Evolutionary conservation across 2,329 filamentous ascomycete species (phyloP), one percentile per base, ranked within the genome.

Genomic region (Escovopsis sp.): DNA sequence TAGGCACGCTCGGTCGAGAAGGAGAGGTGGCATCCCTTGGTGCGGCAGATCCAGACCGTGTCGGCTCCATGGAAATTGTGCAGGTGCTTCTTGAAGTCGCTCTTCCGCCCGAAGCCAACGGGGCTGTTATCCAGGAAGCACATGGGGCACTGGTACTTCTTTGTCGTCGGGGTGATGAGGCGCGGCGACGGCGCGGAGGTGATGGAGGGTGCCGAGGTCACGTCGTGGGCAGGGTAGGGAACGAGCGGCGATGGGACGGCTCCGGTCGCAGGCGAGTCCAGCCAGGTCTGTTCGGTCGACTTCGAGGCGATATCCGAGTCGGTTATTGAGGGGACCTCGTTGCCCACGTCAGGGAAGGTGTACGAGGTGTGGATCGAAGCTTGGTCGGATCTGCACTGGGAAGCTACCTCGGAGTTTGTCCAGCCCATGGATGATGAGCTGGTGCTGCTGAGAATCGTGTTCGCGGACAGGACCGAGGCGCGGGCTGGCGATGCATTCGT

Each of bases 31-130:
- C 61, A 64, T 18, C 50, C 54, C 39, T 54, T 55, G 27, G 56
- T 59, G 31, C 54, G 59, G 48, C 61, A 64, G 15, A 60, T 48
- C 61, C 61, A 64, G 27, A 56, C 50, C 26, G 56, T 51, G 41
- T 63, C 58, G 33, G 56, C 52, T 27, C 58, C 57, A 42, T 64
- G 61, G 41, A 63, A 64, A 46, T 62, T 61, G 50, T 63, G 58
- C n/a, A 64, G 48, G 42, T 64, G 61, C 50, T 64, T 63, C 52
- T 64, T 64, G 45, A 64, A 63, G 43, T 64, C 61, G 44, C 58
- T 62, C 48, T 63, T 64, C 39, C 61, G 55, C 26, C 60, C 60
- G 34, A 63, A 64, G 26, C 60, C 60, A 17, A 63, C 60, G 13
- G 54, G 54, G 41, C 62, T 63, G 47, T 57, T 58, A 46, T 64